A percentile compares a stretch with the other conserved stretches of the same genome.
These are phyloP conservation scores for Fomitopsis schrenkii DNA, from an alignment of 1,284 basidiomycete genomes.

Conservation along the genomic window DNA sequence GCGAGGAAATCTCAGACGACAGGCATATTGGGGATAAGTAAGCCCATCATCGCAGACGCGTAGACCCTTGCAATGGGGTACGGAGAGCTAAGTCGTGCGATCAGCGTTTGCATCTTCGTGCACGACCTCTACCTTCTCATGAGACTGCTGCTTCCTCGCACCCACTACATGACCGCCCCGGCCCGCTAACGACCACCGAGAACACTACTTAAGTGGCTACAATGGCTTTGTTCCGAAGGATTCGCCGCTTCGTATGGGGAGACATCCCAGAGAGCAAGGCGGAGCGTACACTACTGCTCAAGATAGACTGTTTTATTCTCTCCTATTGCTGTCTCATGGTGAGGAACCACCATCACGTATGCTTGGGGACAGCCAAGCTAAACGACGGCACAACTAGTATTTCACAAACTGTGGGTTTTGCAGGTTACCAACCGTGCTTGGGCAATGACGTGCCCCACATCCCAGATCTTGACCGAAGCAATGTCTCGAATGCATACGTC, in stretches of 20 bases:
- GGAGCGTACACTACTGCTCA: slow-evolving; percentile 48
- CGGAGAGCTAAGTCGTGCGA: neutral
- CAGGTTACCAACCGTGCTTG: neutral
- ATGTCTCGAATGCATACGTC: slow-evolving; percentile 70
- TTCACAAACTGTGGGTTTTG: slow-evolving; percentile 56
- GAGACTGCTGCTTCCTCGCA: neutral
- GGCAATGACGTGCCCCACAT: neutral
- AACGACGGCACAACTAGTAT: slow-evolving; percentile 35
- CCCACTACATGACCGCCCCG: neutral
- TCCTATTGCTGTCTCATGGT: slow-evolving; percentile 71
- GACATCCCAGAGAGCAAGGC: slow-evolving; percentile 32
- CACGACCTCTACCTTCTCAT: neutral
- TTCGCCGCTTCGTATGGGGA: slow-evolving; percentile 29
- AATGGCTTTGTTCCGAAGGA: slow-evolving; percentile 12
- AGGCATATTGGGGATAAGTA: neutral
- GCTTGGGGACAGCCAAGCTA: neutral
- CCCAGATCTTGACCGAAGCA: slow-evolving; percentile 61
- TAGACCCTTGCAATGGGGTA: neutral
- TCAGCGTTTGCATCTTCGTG: neutral
- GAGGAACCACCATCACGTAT: slow-evolving; percentile 13
- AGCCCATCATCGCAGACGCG: neutral
- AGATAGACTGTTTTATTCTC: slow-evolving; percentile 63
- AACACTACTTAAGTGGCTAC: neutral
- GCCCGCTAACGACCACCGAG: neutral
- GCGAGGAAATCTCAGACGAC: neutral